These are phyloP conservation scores for Boletus rubroflammeus DNA, from an alignment of 768 basidiomycete species.

Conservation along the genomic window DNA sequence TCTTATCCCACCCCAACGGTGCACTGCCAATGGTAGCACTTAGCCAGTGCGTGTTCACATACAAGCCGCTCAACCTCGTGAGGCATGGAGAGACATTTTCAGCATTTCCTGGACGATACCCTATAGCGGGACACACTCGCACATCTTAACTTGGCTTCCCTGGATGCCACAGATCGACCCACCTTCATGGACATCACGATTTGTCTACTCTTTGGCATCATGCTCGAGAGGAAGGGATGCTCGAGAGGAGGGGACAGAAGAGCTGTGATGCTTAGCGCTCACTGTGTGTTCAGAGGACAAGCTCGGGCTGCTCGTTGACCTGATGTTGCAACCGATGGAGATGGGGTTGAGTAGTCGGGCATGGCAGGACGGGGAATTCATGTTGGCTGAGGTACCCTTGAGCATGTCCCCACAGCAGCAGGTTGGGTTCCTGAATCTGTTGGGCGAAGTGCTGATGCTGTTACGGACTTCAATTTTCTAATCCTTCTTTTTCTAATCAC, in stretches of 20 bases:
- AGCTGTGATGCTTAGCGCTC: conserved; percentile 69
- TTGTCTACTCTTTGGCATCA: conserved; percentile 80
- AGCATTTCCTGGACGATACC: conserved; percentile 74
- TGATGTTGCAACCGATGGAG: conserved; percentile 80
- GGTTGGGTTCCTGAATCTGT: conserved; percentile 77
- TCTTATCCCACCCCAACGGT: conserved; percentile 83
- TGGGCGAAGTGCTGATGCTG: conserved; percentile 84
- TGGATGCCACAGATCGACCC: conserved; percentile 51
- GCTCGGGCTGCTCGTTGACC: conserved; percentile 70
- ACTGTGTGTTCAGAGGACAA: conserved; percentile 70
- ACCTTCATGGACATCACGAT: conserved; percentile 69
- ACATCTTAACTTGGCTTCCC: conserved; percentile 60
- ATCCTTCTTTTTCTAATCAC: too few relatives aligned
- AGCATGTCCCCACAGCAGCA: conserved; percentile 60
- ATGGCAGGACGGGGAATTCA: conserved; percentile 28
- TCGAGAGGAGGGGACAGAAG: conserved; percentile 62
- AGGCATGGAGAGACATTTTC: conserved; percentile 67
- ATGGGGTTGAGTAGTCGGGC: conserved; percentile 39
- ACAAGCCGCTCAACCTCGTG: conserved; percentile 60
- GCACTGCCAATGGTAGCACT: conserved; percentile 72
- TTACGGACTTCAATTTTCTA: too few relatives aligned
- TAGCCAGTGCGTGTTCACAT: conserved; percentile 76
- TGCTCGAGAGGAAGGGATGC: conserved; percentile 77
- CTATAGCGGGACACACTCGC: conserved; percentile 88
- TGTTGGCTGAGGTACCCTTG: conserved; percentile 25